Base-by-base conservation (phyloP, 495 filamentous ascomycete species). In the Aspergillus wentii region DNA sequence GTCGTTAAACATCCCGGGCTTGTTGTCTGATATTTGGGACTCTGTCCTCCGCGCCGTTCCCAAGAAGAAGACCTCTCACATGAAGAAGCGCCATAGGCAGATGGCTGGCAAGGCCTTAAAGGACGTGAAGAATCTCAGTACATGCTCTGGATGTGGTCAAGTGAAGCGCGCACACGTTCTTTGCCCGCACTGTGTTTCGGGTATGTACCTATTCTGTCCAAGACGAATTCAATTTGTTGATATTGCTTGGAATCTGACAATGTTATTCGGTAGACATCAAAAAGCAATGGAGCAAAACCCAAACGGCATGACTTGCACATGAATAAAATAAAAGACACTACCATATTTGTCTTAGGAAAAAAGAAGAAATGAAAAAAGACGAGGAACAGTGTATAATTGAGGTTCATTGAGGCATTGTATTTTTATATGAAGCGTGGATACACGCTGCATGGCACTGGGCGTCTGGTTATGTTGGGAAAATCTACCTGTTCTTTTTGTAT, bases 11-110 rank as follows among this genome's bases (percentile, higher is more conserved):
- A 47, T 81, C 9, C 75, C 79, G 1, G 69, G 66, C 7, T 48
- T 92, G 3, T 58, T 94, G 13, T 74, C 75, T 30, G 85, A 80
- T 25, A 74, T 99, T 43, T 97, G 91, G 86, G 94, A 95, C 44
- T 87, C 84, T 2, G 76, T 97, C 25, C 79, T 99, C 22, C 80
- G 81, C 44, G 92, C 92, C 3, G 92, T 95, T 5, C 92, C 92
- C 8, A 99, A 99, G 75, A 97, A 95, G 68, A 99, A 97, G 78
- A 94, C 89, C 8, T 95, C 91, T 17, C 85, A 99, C 62, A 87
- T 86, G 74, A 96, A 94, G 74, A 94, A 86, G 69, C 82, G 92
- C 44, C 82, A 87, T 51, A 76, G 94, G 49, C 88, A 91, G 49
- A 81, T 96, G 79, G 91, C 88, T 13, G 91, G 91, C 51, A 97